Evolutionary conservation across 1,284 basidiomycete species (phyloP).

Genomic region (Tilletiaria anomala): DNA sequence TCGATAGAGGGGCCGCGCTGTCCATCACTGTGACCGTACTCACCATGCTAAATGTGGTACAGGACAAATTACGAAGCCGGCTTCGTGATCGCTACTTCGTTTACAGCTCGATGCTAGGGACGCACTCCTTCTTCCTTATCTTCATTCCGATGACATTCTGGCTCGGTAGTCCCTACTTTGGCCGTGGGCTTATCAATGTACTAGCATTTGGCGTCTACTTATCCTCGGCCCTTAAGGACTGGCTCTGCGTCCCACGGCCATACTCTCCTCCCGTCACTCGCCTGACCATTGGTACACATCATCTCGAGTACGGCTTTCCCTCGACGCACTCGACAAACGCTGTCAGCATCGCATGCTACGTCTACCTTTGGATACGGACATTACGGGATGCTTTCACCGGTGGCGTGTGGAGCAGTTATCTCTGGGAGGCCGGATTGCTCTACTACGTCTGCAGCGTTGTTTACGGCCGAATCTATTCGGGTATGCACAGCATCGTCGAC

Average conservation of each 20-base stretch:
- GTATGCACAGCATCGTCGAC: slow-evolving; percentile 41
- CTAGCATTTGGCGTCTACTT: slow-evolving; percentile 69
- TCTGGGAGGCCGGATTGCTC: not conserved
- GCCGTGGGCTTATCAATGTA: slow-evolving; percentile 51
- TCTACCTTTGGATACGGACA: slow-evolving; percentile 23
- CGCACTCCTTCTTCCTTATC: slow-evolving; percentile 89
- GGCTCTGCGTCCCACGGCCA: slow-evolving; percentile 78
- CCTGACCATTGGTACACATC: slow-evolving; percentile 45
- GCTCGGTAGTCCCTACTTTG: slow-evolving; percentile 61
- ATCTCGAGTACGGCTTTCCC: slow-evolving; percentile 66
- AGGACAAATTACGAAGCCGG: too few species aligned
- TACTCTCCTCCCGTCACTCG: slow-evolving; percentile 78
- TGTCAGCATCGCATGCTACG: slow-evolving; percentile 56
- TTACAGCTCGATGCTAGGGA: slow-evolving; percentile 62
- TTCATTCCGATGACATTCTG: slow-evolving; percentile 74
- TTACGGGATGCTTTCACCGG: not conserved
- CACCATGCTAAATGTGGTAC: too few species aligned
- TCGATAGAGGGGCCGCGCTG: too few species aligned
- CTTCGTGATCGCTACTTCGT: too few species aligned
- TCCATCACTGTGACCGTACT: too few species aligned
- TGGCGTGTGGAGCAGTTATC: not conserved
- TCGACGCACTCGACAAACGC: slow-evolving; percentile 90
- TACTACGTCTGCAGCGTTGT: slow-evolving; percentile 54
- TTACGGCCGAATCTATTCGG: slow-evolving; percentile 65
- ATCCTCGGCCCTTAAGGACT: slow-evolving; percentile 72